Percentiles rank a stretch among this genome's conserved stretches.
Evolutionary conservation across 306 rosid species (phyloP).

Genomic region (Inga leiocalycina): DNA sequence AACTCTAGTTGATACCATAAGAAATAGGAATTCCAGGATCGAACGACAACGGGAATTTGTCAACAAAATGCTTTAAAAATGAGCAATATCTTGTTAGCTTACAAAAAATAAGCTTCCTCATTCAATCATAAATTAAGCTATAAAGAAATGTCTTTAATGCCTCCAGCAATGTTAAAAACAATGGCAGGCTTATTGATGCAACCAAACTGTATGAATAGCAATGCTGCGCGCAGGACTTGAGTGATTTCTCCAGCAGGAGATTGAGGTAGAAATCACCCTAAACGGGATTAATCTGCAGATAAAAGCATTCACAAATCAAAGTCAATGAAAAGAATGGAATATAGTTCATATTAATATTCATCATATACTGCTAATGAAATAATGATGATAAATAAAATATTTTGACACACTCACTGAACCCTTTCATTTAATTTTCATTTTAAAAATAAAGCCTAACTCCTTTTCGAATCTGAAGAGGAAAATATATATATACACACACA

Average conservation of each 20-base stretch:
- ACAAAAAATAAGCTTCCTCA: slow-evolving; percentile 15
- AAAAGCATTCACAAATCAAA: slow-evolving; percentile 5
- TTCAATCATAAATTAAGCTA: slow-evolving; percentile 20
- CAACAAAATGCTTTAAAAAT: neutral
- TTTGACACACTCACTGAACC: neutral
- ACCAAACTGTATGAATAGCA: neutral
- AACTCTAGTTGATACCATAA: neutral
- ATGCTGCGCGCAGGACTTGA: neutral
- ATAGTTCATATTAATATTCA: neutral
- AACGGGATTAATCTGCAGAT: slow-evolving; percentile 4
- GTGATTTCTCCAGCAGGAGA: neutral
- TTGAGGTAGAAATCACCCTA: neutral
- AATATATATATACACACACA: too few species aligned
- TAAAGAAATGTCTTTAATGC: neutral
- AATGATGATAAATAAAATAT: neutral
- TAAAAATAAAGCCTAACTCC: neutral
- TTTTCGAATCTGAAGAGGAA: too few species aligned
- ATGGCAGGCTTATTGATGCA: neutral
- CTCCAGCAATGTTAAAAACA: neutral
- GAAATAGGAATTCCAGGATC: neutral
- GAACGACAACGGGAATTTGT: neutral
- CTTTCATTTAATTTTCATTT: neutral
- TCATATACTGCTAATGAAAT: neutral
- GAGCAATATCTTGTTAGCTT: neutral
- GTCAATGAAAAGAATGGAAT: neutral